Conservation (phyloP, 192 early-diverging fungal species). For the Radiomyces spectabilis region DNA sequence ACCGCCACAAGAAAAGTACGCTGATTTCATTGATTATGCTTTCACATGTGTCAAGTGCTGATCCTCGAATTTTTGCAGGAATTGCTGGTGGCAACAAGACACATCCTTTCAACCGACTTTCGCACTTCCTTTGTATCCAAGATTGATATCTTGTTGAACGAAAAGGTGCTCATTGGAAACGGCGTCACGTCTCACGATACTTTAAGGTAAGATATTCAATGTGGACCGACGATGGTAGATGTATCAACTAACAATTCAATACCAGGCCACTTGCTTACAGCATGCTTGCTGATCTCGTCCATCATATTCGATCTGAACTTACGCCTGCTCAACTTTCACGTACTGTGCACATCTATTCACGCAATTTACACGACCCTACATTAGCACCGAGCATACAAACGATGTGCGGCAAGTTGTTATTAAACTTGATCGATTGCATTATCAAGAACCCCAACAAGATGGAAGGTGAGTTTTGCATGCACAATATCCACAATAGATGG, state of each 20-base stretch:
- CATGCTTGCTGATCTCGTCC: slow-evolving; percentile 93
- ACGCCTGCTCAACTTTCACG: slow-evolving; percentile 69
- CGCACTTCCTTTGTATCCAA: slow-evolving; percentile 81
- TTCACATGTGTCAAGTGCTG: not conserved
- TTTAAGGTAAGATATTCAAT: slow-evolving; percentile 45
- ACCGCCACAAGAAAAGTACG: slow-evolving; percentile 82
- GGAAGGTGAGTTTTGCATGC: slow-evolving; percentile 29
- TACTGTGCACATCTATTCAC: slow-evolving; percentile 87
- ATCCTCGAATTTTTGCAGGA: slow-evolving; percentile 44
- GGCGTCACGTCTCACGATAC: slow-evolving; percentile 93
- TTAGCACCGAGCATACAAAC: slow-evolving; percentile 91
- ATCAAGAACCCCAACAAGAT: slow-evolving; percentile 57
- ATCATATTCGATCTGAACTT: slow-evolving; percentile 86
- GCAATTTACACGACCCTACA: slow-evolving; percentile 87
- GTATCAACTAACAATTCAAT: not conserved
- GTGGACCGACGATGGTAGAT: not conserved
- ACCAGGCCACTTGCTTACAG: slow-evolving; percentile 83
- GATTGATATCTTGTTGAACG: slow-evolving; percentile 89
- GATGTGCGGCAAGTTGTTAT: slow-evolving; percentile 90
- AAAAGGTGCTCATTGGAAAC: slow-evolving; percentile 87
- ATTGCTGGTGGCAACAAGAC: slow-evolving; percentile 87
- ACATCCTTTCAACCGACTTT: slow-evolving; percentile 92
- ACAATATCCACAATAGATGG: not conserved
- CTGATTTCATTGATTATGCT: not conserved
- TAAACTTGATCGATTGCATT: slow-evolving; percentile 87